Percentiles rank a stretch among this genome's conserved stretches.
Conservation (phyloP, 352 stramenopile genomes). For the Phytopythium aichiense region DNA sequence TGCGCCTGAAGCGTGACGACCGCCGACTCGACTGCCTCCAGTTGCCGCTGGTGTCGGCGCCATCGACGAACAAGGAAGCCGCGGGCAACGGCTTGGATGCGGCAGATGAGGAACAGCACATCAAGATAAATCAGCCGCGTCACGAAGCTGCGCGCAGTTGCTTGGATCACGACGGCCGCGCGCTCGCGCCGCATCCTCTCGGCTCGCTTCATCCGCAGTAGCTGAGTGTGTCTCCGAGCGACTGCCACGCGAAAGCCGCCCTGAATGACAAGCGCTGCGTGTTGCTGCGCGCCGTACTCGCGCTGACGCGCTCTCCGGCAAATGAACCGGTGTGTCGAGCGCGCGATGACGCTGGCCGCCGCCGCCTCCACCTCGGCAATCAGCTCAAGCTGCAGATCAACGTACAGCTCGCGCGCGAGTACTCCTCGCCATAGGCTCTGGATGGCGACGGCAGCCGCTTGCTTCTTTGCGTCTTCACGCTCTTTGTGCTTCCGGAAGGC, state of each 20-base stretch:
- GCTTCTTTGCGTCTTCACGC: conserved; percentile 12
- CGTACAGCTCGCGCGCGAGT: conserved; percentile 16
- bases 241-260: conserved; percentile 26
- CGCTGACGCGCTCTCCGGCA: conserved; percentile 22
- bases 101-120: conserved; percentile 74
- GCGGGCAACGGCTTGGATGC: conserved; percentile 68
- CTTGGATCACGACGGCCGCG: conserved; percentile 52
- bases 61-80: conserved; percentile 49
- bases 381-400: conserved; percentile 15
- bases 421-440: conserved; percentile 39
- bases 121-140: conserved; percentile 79
- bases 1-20: conserved; percentile 37
- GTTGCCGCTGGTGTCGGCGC: neutral
- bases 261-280: conserved; percentile 45
- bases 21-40: neutral
- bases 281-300: conserved; percentile 21
- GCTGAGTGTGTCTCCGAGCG: conserved; percentile 14
- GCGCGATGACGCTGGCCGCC: conserved; percentile 38
- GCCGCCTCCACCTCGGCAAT: conserved; percentile 13
- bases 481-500: conserved; percentile 26
- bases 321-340: conserved; percentile 26
- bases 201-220: conserved; percentile 8
- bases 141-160: conserved; percentile 43
- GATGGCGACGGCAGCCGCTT: conserved; percentile 33
- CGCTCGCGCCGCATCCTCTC: conserved; percentile 15